Conservation (phyloP, 164 flowering plant genomes). For the Umbilicus rupestris region DNA sequence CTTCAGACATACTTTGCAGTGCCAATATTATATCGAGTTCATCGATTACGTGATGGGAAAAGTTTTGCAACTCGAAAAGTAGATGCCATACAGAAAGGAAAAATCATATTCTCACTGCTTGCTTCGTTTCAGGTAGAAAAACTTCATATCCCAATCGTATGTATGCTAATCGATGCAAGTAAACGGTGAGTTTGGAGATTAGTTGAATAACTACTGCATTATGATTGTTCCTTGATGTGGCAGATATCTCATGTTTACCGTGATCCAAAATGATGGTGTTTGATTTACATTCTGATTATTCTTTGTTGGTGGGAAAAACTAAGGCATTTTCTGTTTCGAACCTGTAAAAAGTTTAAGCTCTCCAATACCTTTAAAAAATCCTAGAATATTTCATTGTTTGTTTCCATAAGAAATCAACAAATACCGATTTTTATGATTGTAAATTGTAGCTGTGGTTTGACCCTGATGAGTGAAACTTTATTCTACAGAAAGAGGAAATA, state of each 20-base stretch:
- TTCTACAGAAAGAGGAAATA: conserved; percentile 56
- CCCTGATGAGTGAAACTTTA: background rate
- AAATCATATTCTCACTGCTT: conserved; percentile 58
- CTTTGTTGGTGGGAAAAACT: too few species aligned
- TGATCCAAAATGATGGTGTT: too few species aligned
- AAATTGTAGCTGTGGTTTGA: background rate
- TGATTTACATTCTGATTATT: too few species aligned
- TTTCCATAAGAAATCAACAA: too few species aligned
- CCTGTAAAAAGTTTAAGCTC: too few species aligned
- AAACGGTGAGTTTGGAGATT: too few species aligned
- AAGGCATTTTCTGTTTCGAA: too few species aligned
- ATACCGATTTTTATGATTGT: too few species aligned
- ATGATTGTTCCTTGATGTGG: background rate
- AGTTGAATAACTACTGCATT: too few species aligned
- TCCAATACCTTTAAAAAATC: too few species aligned
- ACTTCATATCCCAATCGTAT: background rate
- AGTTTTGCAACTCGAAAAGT: conserved; percentile 88
- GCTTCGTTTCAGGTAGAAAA: conserved; percentile 77
- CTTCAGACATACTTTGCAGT: conserved; percentile 31
- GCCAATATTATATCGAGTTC: conserved; percentile 81
- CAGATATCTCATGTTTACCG: background rate
- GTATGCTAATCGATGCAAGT: too few species aligned
- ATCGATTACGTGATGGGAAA: conserved; percentile 79
- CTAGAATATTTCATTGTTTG: too few species aligned
- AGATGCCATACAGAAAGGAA: conserved; percentile 82